Evolutionary conservation across 306 rosid species (phyloP), one percentile per base, ranked within the genome.

Genomic region (Castanea mollissima): DNA sequence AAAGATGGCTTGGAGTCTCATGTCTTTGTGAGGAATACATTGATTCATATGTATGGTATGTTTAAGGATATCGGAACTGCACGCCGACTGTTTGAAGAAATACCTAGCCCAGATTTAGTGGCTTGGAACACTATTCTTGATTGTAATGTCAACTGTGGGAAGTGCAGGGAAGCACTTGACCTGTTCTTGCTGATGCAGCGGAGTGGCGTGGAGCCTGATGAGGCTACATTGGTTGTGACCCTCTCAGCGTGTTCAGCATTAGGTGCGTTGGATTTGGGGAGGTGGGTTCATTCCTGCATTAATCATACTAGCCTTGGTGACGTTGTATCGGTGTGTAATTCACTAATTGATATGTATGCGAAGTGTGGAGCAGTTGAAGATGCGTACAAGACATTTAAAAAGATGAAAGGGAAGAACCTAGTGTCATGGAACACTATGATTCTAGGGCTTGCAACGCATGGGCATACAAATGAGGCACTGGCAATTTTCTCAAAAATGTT

Each of bases 371-470:
- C 88, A 5, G 76, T 94, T 31, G 97, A 92, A 52, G 91, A 94
- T 34, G 94, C 98, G 3, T 78, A 20, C 5, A 73, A 74, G 31
- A 79, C 71, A 8, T 92, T 92, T 55, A 21, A 75, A 32, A 41
- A 35, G 52, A 84, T 85, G 84, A 85, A 83, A 44, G 54, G 74
- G 83, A 91, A 86, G 91, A 82, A 78, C 71, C 16, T 84, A n/a
- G 80, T 94, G 55, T 89, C 96, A 1, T 94, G 96, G 96, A 92
- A 94, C 78, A 77, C 90, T n/a, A 94, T 92, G 91, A 90, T 94
- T 82, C 83, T 88, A 14, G 90, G 91, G 27, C 83, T 92, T 60
- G 97, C 94, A 6, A 81, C 86, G 1, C 98, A 92, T 29, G 98
- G 98, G 5, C 68, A 74, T 12, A 85, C 87, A 72, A 59, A 74